Evolutionary conservation across 1,139 yeast species (phyloP).

Genomic region (Taphrina communis): DNA sequence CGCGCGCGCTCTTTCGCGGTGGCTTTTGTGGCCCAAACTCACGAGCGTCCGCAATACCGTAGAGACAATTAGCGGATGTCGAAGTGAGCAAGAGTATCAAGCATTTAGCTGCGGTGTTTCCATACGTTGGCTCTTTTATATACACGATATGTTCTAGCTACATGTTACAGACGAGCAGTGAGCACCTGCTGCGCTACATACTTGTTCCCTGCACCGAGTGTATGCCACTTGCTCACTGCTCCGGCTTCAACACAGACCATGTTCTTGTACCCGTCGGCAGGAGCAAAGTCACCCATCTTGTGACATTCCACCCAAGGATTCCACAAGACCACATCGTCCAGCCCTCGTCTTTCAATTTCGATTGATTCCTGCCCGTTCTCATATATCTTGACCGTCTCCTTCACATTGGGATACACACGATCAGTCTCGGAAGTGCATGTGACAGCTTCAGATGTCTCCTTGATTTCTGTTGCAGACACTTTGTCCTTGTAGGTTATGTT

Average conservation of each 20-base stretch:
- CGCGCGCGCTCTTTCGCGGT: not conserved
- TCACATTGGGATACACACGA: constrained; percentile 36
- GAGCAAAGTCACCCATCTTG: constrained; percentile 85
- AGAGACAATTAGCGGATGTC: not conserved
- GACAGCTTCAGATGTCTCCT: constrained; percentile 14
- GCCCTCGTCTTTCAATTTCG: constrained; percentile 17
- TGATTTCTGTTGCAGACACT: constrained; percentile 51
- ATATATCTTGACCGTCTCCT: constrained; percentile 4
- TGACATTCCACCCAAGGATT: constrained; percentile 89
- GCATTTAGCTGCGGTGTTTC: too few relatives aligned
- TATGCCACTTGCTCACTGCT: constrained; percentile 70
- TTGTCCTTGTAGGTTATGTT: constrained; percentile 78
- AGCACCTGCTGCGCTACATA: constrained; percentile 74
- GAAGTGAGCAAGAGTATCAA: too few relatives aligned
- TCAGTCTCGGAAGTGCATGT: constrained; percentile 31
- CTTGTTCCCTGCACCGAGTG: constrained; percentile 66
- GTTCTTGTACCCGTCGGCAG: constrained; percentile 77
- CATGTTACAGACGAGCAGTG: constrained; percentile 44
- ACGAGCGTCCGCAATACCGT: not conserved
- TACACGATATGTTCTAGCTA: too few relatives aligned
- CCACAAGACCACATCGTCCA: constrained; percentile 74
- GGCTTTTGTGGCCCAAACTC: constrained; percentile 15
- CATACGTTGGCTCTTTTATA: too few relatives aligned
- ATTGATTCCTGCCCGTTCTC: constrained; percentile 23
- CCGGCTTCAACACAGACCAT: constrained; percentile 98